Conservation (phyloP, 345 rosid genomes). For the Cochlearia excelsa region DNA sequence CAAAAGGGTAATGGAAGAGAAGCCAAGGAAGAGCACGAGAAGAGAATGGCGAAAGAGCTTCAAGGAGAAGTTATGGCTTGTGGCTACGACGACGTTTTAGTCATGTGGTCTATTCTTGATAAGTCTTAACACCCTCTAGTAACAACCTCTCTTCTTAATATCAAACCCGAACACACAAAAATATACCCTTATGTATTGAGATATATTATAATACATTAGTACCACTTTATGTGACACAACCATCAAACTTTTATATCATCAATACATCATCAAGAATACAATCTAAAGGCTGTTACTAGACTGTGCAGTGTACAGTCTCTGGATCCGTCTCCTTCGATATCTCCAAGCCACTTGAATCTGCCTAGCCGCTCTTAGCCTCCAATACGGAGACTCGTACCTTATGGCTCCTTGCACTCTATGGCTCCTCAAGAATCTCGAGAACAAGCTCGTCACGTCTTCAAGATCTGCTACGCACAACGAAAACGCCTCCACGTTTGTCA, state of each 20-base stretch:
- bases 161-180: too few relatives aligned
- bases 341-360: slow-evolving; percentile 86
- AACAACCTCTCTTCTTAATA: slow-evolving; percentile 50
- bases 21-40: slow-evolving; percentile 46
- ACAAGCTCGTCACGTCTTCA: slow-evolving; percentile 75
- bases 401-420: slow-evolving; percentile 83
- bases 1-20: slow-evolving; percentile 33
- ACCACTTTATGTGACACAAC: not conserved
- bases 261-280: slow-evolving; percentile 12
- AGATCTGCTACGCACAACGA: slow-evolving; percentile 72
- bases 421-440: slow-evolving; percentile 56
- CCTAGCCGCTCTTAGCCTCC: slow-evolving; percentile 62
- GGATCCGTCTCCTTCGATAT: slow-evolving; percentile 58
- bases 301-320: slow-evolving; percentile 32
- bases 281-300: slow-evolving; percentile 11
- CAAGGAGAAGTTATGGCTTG: slow-evolving; percentile 95
- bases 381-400: slow-evolving; percentile 78
- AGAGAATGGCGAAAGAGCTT: slow-evolving; percentile 49
- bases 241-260: not conserved
- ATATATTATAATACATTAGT: too few relatives aligned
- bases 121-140: slow-evolving; percentile 57
- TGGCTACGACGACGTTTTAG: slow-evolving; percentile 83
- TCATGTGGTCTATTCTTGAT: slow-evolving; percentile 98
- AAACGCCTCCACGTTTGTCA: slow-evolving; percentile 83
- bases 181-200: too few relatives aligned